Evolutionary conservation across 495 filamentous ascomycete species (phyloP).

Genomic region (Podospora pseudocomata): DNA sequence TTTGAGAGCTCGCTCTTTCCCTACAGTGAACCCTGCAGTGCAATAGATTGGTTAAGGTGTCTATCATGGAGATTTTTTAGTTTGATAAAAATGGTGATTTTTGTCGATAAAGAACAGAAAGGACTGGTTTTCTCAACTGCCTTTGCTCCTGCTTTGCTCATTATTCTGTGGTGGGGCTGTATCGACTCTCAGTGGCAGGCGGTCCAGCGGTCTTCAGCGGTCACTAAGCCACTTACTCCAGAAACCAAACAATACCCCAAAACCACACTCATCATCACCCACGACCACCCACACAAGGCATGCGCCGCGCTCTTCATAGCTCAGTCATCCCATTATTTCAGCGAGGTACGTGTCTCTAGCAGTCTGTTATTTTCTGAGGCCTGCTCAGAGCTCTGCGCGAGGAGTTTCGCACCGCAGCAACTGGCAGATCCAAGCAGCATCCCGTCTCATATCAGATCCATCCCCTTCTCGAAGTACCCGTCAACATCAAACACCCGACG

Average conservation of each 20-base stretch:
- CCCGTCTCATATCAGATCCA: neutral
- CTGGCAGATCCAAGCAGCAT: neutral
- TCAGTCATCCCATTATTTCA: neutral
- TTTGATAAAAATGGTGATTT: neutral
- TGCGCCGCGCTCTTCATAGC: neutral
- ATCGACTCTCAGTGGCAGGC: constrained; percentile 1
- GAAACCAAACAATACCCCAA: constrained; percentile 4
- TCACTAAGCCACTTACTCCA: constrained; percentile 12
- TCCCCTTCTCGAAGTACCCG: neutral
- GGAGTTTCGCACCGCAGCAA: neutral
- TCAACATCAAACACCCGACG: neutral
- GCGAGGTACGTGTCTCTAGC: neutral
- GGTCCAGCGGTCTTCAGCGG: neutral
- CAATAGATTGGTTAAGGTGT: too few species aligned
- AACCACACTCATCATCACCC: neutral
- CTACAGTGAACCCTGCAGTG: neutral
- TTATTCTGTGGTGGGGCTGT: constrained; percentile 19
- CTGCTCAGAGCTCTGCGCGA: neutral
- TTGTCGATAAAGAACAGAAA: neutral
- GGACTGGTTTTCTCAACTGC: neutral
- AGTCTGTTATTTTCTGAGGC: neutral
- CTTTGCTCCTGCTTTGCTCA: neutral
- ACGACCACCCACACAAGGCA: neutral
- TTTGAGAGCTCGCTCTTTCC: neutral
- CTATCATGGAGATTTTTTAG: too few species aligned